Percentiles rank a stretch among this genome's conserved stretches.
phyloP scores from a whole-genome alignment of 1,139 yeast species.

The Kazachstania sp. region DNA sequence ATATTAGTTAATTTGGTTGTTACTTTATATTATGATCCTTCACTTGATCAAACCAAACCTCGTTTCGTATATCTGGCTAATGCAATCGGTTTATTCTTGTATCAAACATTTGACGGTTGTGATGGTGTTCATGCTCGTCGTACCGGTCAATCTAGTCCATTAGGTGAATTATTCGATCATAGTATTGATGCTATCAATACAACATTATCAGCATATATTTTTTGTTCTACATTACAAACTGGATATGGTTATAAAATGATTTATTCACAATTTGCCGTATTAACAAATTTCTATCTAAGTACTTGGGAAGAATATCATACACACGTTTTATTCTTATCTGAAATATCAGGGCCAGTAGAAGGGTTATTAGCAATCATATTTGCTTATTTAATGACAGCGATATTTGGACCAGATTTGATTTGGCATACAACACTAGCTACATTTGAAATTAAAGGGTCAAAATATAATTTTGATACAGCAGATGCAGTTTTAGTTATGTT shows the following conservation, averaged over 20 bases:
- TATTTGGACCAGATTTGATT: conserved; percentile 52
- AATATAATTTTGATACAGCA: conserved; percentile 16
- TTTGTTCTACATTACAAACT: conserved; percentile 61
- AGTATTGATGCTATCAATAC: conserved; percentile 89
- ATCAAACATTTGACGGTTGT: conserved; percentile 93
- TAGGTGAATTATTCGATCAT: conserved; percentile 91
- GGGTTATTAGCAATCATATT: conserved; percentile 64
- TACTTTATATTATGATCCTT: conserved; percentile 68
- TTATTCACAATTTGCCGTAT: conserved; percentile 64
- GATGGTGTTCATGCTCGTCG: conserved; percentile 89
- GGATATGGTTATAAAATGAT: conserved; percentile 61
- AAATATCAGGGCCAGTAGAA: conserved; percentile 89
- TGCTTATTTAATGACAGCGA: conserved; percentile 54
- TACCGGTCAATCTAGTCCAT: conserved; percentile 90
- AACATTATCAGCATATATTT: conserved; percentile 62
- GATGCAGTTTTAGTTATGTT: conserved; percentile 24
- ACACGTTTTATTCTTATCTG: conserved; percentile 67
- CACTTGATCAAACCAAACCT: conserved; percentile 50
- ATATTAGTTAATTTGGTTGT: conserved; percentile 53
- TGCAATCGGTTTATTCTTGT: conserved; percentile 77
- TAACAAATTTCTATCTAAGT: conserved; percentile 74
- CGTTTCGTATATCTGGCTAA: conserved; percentile 71
- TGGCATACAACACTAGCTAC: conserved; percentile 41
- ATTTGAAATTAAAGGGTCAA: conserved; percentile 9
- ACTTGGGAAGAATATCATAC: conserved; percentile 97